Percentiles rank a stretch among this genome's conserved stretches.
Evolutionary conservation across 1,284 basidiomycete species (phyloP).

Genomic region (Porogramme epimiltina): DNA sequence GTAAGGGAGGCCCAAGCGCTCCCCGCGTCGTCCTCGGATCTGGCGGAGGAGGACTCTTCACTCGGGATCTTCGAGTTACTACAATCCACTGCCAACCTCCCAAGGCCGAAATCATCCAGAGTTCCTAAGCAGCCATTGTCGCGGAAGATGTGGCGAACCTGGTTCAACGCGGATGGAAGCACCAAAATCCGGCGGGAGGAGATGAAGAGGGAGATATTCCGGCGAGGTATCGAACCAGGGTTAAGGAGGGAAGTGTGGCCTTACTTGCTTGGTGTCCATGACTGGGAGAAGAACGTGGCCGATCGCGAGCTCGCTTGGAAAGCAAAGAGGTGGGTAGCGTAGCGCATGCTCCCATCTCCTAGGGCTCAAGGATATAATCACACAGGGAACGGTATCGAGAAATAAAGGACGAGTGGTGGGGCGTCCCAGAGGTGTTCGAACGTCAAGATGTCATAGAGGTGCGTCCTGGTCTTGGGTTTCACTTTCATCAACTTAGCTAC

Average conservation of each 20-base stretch:
- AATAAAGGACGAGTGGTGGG: conserved; percentile 80
- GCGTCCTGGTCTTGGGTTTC: conserved; percentile 7
- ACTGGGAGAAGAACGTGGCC: conserved; percentile 69
- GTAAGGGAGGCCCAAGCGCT: conserved; percentile 72
- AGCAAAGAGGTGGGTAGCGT: conserved; percentile 56
- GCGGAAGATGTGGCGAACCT: conserved; percentile 66
- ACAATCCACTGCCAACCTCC: conserved; percentile 75
- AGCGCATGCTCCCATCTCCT: background rate
- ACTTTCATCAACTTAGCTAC: background rate
- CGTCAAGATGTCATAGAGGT: conserved; percentile 78
- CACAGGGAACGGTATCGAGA: conserved; percentile 66
- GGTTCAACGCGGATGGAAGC: conserved; percentile 72
- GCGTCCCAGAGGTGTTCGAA: conserved; percentile 78
- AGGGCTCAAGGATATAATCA: too few species aligned
- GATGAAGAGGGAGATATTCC: conserved; percentile 77
- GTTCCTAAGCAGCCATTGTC: conserved; percentile 75
- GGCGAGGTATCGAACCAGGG: conserved; percentile 62
- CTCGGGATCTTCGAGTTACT: conserved; percentile 90
- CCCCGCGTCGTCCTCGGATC: conserved; percentile 46
- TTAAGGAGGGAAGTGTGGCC: conserved; percentile 85
- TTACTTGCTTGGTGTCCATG: conserved; percentile 82
- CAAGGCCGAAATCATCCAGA: conserved; percentile 73
- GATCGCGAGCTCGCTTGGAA: conserved; percentile 61
- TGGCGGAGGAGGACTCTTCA: conserved; percentile 70
- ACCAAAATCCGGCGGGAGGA: conserved; percentile 68